Evolutionary conservation across 2,329 filamentous ascomycete species (phyloP), one percentile per base, ranked within the genome.

Genomic region (Colletotrichum zoysiae): DNA sequence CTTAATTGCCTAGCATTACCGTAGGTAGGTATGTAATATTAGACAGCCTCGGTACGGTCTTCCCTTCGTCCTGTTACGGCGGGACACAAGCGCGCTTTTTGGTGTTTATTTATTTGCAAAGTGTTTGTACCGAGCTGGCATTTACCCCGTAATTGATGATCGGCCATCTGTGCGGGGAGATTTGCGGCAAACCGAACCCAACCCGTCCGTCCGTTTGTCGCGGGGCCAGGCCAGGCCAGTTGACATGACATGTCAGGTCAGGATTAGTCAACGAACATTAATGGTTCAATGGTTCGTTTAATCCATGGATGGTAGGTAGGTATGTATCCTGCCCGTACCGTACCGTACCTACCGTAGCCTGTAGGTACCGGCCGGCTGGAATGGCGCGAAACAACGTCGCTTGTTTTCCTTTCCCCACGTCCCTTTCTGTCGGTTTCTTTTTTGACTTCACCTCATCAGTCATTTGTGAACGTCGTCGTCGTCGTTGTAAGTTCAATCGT

Each of bases 1-100:
- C 70, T 72, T 72, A 72, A 60, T 69, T 72, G 60, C 60, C 42
- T 63, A 61, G 51, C 42, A 67, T 59, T 44, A 44, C 30, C 30
- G 5, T 42, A 16, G 5, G 38, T 44, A 6, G 12, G 30, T 30
- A 30, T 30, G 30, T 3, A 30, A 30, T 30, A 30, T 30, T 30
- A 3, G 30, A 30, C 30, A 30, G 30, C 18, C 60, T 23, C 38
- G 26, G 38, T 64, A 42, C 26, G 50, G 5, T 12, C 12, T 14
- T 12, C 38, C 38, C 26, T 23, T 46, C 30, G 40, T 51, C 46
- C 59, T 72, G 58, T 65, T 61, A 70, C 60, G 65, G 70, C 69
- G 69, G 65, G 58, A 63, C 56, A 38, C 42, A 46, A 16, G 38
- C 38, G 18, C 35, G 23, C 33, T 51, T 20, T 67, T 23, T 12